These are phyloP conservation scores for Calamus simplicifolius DNA, from an alignment of 176 grass and related monocot genomes.

Conservation along the genomic window DNA sequence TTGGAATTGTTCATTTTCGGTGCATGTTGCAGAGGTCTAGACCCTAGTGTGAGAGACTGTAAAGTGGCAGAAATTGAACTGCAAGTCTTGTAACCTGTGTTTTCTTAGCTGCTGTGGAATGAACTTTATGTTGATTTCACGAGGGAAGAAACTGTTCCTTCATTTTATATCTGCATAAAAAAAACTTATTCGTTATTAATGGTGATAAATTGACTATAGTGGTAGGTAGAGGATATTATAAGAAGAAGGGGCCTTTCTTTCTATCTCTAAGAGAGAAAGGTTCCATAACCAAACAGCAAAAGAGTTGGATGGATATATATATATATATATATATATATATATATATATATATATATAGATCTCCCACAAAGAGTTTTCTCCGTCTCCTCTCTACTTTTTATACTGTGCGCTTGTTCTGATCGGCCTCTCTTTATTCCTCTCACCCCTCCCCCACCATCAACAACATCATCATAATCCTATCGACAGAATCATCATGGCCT, in stretches of 20 bases:
- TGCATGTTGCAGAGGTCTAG: no score
- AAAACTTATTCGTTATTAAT: conserved; percentile 1
- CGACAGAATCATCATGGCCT: conserved; percentile 41
- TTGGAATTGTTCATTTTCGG: no score
- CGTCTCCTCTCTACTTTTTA: neutral
- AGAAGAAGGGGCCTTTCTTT: neutral
- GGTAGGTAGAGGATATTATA: conserved; percentile 4
- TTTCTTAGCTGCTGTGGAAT: no score
- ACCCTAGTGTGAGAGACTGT: no score
- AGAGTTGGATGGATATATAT: neutral
- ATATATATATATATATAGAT: no score
- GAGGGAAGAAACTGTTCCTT: conserved; percentile 1
- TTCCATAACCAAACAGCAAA: conserved; percentile 2
- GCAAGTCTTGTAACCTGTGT: no score
- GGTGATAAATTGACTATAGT: neutral
- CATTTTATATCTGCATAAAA: neutral
- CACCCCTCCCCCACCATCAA: neutral
- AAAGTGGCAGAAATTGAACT: no score
- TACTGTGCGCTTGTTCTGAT: neutral
- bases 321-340: neutral
- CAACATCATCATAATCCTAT: neutral
- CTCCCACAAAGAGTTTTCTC: no score
- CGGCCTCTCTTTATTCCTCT: neutral
- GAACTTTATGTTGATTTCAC: no score
- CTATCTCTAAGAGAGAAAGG: neutral